phyloP scores from a whole-genome alignment of 1,284 basidiomycete species.

The Cystobasidium pallidum region DNA sequence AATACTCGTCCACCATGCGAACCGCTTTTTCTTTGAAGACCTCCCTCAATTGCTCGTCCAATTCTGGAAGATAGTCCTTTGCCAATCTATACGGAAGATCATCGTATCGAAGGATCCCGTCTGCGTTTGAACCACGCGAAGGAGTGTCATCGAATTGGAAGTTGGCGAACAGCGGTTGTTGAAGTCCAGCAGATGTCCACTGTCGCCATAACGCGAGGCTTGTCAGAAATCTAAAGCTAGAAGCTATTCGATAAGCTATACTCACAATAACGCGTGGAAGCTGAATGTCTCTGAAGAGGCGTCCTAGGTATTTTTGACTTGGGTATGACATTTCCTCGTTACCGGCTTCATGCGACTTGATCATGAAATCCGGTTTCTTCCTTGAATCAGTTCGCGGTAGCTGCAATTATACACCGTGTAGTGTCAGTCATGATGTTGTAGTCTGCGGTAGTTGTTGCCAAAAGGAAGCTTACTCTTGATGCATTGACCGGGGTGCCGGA shows the following conservation, averaged over 20 bases:
- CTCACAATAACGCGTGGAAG: constrained; percentile 7
- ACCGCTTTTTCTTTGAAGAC: not conserved
- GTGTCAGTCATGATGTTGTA: not conserved
- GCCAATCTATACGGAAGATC: not conserved
- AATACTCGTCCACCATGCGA: not conserved
- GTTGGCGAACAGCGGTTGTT: constrained; percentile 7
- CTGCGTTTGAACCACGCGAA: not conserved
- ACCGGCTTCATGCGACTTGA: constrained; percentile 1
- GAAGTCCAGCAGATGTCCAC: not conserved
- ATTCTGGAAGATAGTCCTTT: constrained; percentile 13
- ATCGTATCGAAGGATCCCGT: not conserved
- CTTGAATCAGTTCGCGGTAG: constrained; percentile 4
- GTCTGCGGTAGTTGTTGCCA: not conserved
- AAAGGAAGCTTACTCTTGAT: not conserved
- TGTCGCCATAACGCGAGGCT: not conserved
- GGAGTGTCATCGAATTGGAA: not conserved
- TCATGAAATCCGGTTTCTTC: constrained; percentile 22
- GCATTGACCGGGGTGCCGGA: constrained; percentile 18
- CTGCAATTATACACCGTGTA: not conserved
- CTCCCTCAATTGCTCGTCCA: not conserved
- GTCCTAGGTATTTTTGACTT: constrained; percentile 4
- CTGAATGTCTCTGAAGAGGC: constrained; percentile 16
- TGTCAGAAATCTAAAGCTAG: not conserved
- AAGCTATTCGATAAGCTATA: not conserved
- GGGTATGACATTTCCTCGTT: constrained; percentile 13